A percentile compares a stretch with the other conserved stretches of the same genome.
phyloP scores from a whole-genome alignment of 805 yeast species.

The Pichia exigua region DNA sequence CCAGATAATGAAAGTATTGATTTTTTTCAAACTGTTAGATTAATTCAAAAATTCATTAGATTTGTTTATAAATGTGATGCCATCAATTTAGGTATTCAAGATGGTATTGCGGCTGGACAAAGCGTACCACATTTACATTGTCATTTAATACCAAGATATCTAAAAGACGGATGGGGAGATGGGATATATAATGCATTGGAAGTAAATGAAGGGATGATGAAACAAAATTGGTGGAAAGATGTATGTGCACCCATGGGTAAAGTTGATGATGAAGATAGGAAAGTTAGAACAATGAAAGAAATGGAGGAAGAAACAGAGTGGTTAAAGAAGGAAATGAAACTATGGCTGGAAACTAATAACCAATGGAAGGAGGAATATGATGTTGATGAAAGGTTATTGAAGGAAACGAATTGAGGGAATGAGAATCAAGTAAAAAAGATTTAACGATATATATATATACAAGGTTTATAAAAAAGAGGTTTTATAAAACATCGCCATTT shows the following conservation, averaged over 20 bases:
- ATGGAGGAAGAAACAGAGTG: constrained; percentile 68
- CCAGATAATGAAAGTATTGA: constrained; percentile 67
- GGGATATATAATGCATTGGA: constrained; percentile 65
- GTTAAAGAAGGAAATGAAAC: constrained; percentile 36
- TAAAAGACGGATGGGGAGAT: constrained; percentile 55
- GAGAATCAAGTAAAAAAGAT: too few species aligned
- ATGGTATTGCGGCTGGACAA: constrained; percentile 94
- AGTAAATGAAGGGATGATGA: constrained; percentile 39
- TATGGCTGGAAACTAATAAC: constrained; percentile 14
- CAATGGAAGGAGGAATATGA: constrained; percentile 1
- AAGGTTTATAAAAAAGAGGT: background rate
- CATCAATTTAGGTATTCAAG: constrained; percentile 87
- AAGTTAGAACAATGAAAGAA: constrained; percentile 47
- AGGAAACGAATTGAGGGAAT: background rate
- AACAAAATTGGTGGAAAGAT: constrained; percentile 24
- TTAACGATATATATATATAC: background rate
- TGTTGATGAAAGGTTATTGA: background rate
- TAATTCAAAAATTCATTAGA: constrained; percentile 60
- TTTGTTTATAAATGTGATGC: constrained; percentile 70
- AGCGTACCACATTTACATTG: constrained; percentile 93
- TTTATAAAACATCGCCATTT: constrained; percentile 3
- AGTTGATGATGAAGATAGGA: constrained; percentile 46
- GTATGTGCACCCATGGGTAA: constrained; percentile 21
- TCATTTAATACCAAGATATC: constrained; percentile 81
- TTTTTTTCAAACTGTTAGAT: constrained; percentile 68